Percentiles rank a stretch among this genome's conserved stretches.
Conservation (phyloP, 257 asterid genomes). For the Solanum chiquidenum region DNA sequence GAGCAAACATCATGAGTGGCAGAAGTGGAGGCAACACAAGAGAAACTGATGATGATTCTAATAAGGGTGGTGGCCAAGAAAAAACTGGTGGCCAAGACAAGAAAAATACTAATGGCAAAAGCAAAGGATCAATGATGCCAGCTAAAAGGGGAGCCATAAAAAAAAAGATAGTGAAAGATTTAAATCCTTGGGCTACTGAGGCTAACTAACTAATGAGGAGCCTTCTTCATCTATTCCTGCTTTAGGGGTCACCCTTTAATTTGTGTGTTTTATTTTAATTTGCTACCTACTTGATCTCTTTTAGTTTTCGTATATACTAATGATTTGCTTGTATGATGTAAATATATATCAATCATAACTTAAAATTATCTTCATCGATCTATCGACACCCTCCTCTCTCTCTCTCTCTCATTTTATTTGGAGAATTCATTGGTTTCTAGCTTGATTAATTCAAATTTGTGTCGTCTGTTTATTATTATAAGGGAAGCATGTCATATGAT, state of each 20-base stretch:
- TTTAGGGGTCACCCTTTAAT: neutral
- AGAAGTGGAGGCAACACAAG: neutral
- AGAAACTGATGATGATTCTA: neutral
- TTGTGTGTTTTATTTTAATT: neutral
- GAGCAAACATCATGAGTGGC: neutral
- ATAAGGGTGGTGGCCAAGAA: neutral
- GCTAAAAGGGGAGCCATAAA: neutral
- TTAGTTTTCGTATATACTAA: neutral
- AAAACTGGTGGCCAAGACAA: neutral
- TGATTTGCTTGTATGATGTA: neutral
- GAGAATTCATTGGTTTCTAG: neutral
- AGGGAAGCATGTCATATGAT: neutral
- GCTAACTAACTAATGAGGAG: neutral
- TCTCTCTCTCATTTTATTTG: neutral
- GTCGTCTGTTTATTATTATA: neutral
- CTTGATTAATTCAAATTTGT: neutral
- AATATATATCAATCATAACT: neutral
- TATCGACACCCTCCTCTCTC: neutral
- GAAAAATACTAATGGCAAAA: neutral
- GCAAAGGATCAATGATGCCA: neutral
- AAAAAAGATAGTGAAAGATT: neutral
- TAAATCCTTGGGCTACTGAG: neutral
- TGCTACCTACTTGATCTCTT: neutral
- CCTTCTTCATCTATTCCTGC: neutral
- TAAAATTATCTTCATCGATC: neutral